Base-by-base conservation (phyloP, 1,139 yeast species). In the Candida buenavistaensis region DNA sequence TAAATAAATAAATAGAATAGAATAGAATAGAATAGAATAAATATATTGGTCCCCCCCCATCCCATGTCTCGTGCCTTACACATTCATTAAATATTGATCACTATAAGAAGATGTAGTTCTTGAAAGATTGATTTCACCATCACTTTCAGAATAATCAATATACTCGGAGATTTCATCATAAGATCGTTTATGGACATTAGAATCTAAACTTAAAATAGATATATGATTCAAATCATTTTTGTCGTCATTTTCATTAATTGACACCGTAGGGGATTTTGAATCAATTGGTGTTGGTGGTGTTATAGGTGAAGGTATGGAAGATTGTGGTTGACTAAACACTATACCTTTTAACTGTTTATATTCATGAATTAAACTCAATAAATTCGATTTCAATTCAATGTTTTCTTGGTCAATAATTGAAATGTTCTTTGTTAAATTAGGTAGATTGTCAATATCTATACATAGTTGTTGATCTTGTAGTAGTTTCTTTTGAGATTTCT, bases 331-430 rank as follows among this genome's bases (percentile, higher is more conserved):
- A 34, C 55, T 50, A 33, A 58, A 51, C 19, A 69, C 71, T 43
- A 56, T 50, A 30, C 54, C 55, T 39, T 62, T 60, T 43, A 70
- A 54, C 32, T 60, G 54, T 44, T 68, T 68, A 48, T 69, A 70
- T 39, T 69, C 75, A 36, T 68, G 64, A 23, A 70, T 68, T 37
- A 69, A 55, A 28, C 59, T 52, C 28, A 70, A 54, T 27, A 70
- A 51, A 36, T 62, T 59, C 7, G 59, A 45, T 39, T 70, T 70
- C 37, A 70, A 58, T 17, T 55, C 57, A 32, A 49, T 43, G 44
- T 70, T 70, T 47, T 70, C 76, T 14, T 49, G 41, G 26, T 62
- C 66, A 12, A 68, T 53, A 14, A 48, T 36, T 14, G 53, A 46
- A 33, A 68, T 62, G 41, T 57, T 56, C 21, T 52, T 36, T 19